Conservation (phyloP, 176 grass and related monocot species). For the Oryza brachyantha region DNA sequence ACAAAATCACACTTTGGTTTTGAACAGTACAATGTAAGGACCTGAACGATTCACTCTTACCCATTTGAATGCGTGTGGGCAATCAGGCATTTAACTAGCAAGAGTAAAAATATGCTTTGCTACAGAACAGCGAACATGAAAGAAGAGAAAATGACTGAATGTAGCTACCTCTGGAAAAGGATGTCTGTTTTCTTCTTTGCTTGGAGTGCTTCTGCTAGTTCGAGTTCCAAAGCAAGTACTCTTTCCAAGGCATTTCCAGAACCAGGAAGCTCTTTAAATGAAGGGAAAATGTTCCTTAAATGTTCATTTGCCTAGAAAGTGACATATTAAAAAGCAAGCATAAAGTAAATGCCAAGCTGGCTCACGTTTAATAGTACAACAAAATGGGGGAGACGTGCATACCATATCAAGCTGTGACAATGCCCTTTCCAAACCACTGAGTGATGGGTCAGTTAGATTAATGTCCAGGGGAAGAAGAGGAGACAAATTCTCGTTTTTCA, state of each 20-base stretch:
- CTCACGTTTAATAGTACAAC: constrained; percentile 11
- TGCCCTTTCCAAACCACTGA: constrained; percentile 69
- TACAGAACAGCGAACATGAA: not conserved
- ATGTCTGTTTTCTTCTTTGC: constrained; percentile 73
- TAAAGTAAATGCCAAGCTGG: not conserved
- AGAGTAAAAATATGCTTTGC: not conserved
- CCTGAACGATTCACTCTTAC: not conserved
- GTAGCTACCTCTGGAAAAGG: constrained; percentile 71
- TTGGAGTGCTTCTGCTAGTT: constrained; percentile 85
- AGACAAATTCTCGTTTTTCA: constrained; percentile 75
- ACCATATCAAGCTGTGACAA: constrained; percentile 93
- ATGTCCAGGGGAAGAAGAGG: constrained; percentile 64
- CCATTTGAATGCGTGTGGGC: not conserved
- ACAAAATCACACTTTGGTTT: not conserved
- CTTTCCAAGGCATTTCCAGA: constrained; percentile 90
- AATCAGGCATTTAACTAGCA: not conserved
- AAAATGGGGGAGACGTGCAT: constrained; percentile 21
- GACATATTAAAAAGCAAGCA: constrained; percentile 15
- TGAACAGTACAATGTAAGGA: not conserved
- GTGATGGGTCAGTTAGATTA: constrained; percentile 62
- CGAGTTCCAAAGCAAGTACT: constrained; percentile 92
- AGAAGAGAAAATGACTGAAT: not conserved
- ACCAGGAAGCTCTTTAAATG: constrained; percentile 84
- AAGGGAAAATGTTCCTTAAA: constrained; percentile 70
- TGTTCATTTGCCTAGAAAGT: constrained; percentile 85